Base-by-base conservation (phyloP, 805 yeast species). In the Schwanniomyces yamadae region DNA sequence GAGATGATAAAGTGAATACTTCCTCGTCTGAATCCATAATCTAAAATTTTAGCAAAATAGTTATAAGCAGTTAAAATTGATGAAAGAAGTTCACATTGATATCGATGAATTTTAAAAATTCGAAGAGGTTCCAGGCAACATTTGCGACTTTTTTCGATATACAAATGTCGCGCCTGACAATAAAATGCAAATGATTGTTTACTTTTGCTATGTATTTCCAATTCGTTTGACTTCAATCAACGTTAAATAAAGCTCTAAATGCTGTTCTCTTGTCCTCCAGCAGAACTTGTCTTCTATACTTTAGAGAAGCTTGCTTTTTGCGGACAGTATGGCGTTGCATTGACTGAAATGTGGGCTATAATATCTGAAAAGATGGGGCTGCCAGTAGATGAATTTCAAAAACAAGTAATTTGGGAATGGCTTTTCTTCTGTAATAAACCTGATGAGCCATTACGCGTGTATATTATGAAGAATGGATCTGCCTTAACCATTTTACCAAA, bases 1-100 rank as follows among this genome's bases (percentile, higher is more conserved):
- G 63, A 2, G 72, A 57, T 1, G 80, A 75, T 28, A 77, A 58
- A 2, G 68, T 55, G 22, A 77, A 57, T n/a, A 56, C 54, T 35
- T 63, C 73, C 51, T 64, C 71, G 47, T 68, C 71, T 2, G 66
- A 63, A 34, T 63, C 68, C 64, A 61, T 66, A 21, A 21, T 21
- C 7, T 21, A 21, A n/a, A n/a, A n/a, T n/a, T n/a, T n/a, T n/a
- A n/a, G n/a, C 23, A n/a, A n/a, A n/a, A n/a, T n/a, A n/a, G n/a
- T n/a, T n/a, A n/a, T n/a, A n/a, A n/a, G n/a, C n/a, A n/a, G n/a
- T n/a, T n/a, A n/a, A n/a, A n/a, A n/a, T n/a, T n/a, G n/a, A n/a
- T n/a, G n/a, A n/a, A n/a, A n/a, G n/a, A n/a, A n/a, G n/a, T n/a
- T n/a, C n/a, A n/a, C n/a, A n/a, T n/a, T n/a, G n/a, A n/a, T n/a